These are phyloP conservation scores for Exobasidium cylindrosporum DNA, from an alignment of 1,284 basidiomycete species.

Conservation along the genomic window DNA sequence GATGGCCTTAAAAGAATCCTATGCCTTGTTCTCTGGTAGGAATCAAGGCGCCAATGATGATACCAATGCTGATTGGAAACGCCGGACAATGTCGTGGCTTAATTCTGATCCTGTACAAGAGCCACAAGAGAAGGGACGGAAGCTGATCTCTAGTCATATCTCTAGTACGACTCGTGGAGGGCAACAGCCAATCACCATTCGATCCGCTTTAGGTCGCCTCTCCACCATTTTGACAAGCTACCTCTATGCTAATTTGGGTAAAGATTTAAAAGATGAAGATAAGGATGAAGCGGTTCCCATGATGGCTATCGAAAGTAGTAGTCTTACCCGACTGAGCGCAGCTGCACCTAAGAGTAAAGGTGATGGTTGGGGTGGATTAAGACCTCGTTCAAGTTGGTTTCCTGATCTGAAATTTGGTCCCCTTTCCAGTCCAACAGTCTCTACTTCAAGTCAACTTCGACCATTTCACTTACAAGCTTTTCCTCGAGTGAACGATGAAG, in stretches of 20 bases:
- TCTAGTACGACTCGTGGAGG: background rate
- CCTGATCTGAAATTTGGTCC: conserved; percentile 1
- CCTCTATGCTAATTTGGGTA: background rate
- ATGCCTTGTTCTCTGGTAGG: background rate
- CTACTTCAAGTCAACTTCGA: background rate
- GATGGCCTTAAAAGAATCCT: background rate
- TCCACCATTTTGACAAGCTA: background rate
- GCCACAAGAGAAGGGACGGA: background rate
- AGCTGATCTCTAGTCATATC: background rate
- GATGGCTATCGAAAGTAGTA: background rate
- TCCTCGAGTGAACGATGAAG: background rate
- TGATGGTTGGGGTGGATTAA: conserved; percentile 9
- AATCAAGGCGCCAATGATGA: background rate
- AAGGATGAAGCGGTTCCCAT: background rate
- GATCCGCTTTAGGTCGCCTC: background rate
- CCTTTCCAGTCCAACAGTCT: background rate
- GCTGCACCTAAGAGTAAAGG: background rate
- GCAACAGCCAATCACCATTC: background rate
- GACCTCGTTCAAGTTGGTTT: conserved; percentile 6
- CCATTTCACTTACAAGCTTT: background rate
- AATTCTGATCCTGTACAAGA: background rate
- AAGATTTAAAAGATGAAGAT: background rate
- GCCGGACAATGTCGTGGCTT: background rate
- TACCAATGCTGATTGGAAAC: background rate
- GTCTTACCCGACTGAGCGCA: background rate